Conservation (phyloP, 495 filamentous ascomycete species). For the Darksidea phi region DNA sequence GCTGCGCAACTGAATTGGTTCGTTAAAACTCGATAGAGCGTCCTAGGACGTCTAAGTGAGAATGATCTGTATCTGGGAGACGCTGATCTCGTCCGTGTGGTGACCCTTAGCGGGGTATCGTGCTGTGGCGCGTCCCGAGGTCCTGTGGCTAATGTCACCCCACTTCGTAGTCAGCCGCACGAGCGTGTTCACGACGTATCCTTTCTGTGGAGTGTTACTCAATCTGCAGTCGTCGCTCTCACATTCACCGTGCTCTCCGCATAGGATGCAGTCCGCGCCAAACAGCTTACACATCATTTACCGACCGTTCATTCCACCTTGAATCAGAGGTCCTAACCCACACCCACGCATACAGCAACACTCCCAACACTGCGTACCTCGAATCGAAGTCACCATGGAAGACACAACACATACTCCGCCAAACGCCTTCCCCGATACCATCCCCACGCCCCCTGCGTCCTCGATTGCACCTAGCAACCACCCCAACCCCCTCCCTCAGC, state of each 20-base stretch:
- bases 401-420: neutral
- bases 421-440: neutral
- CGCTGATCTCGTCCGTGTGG: neutral
- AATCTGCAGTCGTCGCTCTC: neutral
- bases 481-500: conserved; percentile 57
- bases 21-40: neutral
- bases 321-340: neutral
- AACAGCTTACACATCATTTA: neutral
- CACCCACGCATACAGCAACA: neutral
- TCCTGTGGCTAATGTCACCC: conserved; percentile 6
- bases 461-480: conserved; percentile 55
- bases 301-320: neutral
- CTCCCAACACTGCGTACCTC: neutral
- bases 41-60: too few species aligned
- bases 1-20: conserved; percentile 4
- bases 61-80: neutral
- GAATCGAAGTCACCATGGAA: neutral
- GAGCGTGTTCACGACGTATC: neutral
- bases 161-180: neutral
- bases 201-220: neutral
- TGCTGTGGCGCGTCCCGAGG: conserved; percentile 1
- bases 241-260: neutral
- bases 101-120: neutral
- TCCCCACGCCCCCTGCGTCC: conserved; percentile 39
- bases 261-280: neutral